phyloP scores from a whole-genome alignment of 352 stramenopile genomes.

The Globisporangium rhizosaccharum region DNA sequence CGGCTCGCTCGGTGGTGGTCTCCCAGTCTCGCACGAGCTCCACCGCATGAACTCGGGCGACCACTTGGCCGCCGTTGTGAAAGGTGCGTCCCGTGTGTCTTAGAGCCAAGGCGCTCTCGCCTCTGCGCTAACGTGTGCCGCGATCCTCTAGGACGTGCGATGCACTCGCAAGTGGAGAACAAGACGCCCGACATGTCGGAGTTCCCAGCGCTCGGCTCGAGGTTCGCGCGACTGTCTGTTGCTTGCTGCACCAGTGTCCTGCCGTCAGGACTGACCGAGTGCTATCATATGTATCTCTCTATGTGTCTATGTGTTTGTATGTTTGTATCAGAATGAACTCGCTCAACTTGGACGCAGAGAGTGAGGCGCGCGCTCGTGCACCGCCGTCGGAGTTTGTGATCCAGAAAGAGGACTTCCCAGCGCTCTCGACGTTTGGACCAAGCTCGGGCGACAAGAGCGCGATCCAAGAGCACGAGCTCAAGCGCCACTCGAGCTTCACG shows the following conservation, averaged over 20 bases:
- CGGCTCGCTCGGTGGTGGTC: conserved; percentile 17
- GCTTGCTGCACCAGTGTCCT: not conserved
- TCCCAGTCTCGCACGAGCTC: conserved; percentile 40
- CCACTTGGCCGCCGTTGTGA: conserved; percentile 23
- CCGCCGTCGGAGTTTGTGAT: conserved; percentile 80
- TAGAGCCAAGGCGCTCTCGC: not conserved
- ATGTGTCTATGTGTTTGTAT: not conserved
- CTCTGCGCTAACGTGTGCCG: not conserved
- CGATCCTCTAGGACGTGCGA: conserved; percentile 34
- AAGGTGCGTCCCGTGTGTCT: conserved; percentile 13
- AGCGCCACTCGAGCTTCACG: conserved; percentile 67
- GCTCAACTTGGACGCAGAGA: conserved; percentile 40
- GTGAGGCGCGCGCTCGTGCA: conserved; percentile 29
- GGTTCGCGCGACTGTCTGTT: conserved; percentile 20
- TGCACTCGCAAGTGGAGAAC: conserved; percentile 47
- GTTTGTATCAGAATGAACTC: conserved; percentile 42
- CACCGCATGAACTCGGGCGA: conserved; percentile 56
- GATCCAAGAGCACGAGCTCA: conserved; percentile 42
- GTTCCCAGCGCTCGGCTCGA: conserved; percentile 65
- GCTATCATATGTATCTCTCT: not conserved
- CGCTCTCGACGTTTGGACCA: conserved; percentile 59
- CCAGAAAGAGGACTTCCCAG: conserved; percentile 84
- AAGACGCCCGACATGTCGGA: conserved; percentile 83
- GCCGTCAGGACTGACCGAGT: not conserved
- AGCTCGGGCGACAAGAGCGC: conserved; percentile 47